These are phyloP conservation scores for Diaporthe sp. DNA, from an alignment of 2,329 filamentous ascomycete genomes.

Conservation along the genomic window DNA sequence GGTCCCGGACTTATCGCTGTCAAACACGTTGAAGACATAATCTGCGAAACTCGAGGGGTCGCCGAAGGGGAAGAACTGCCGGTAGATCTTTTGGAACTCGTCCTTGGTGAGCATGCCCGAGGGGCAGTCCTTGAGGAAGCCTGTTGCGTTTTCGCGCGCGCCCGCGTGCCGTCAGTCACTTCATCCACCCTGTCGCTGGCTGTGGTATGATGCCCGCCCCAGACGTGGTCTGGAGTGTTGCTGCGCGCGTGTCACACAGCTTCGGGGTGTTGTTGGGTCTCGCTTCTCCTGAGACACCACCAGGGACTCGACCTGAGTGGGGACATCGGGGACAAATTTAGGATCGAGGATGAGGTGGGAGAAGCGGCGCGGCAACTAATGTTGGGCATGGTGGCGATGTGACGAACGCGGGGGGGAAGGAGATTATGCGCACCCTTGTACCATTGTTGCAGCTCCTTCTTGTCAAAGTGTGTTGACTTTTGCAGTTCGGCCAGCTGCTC, in stretches of 20 bases:
- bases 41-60: conserved; percentile 98
- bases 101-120: conserved; percentile 97
- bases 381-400: neutral
- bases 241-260: conserved; percentile 2
- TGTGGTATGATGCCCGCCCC: neutral
- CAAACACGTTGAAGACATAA: conserved; percentile 99
- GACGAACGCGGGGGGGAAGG: neutral
- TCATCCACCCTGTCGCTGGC: neutral
- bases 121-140: conserved; percentile 98
- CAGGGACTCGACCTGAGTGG: neutral
- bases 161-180: conserved; percentile 19
- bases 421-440: conserved; percentile 83
- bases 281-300: neutral
- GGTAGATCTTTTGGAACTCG: conserved; percentile 99
- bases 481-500: conserved; percentile 96
- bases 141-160: conserved; percentile 59
- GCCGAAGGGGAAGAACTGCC: conserved; percentile 99
- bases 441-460: conserved; percentile 99
- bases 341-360: conserved; percentile 2
- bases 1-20: conserved; percentile 95
- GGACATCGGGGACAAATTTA: neutral
- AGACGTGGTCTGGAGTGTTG: neutral
- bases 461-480: conserved; percentile 98
- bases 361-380: neutral
- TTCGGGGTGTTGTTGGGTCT: conserved; percentile 1